Evolutionary conservation across 2,329 filamentous ascomycete genomes (phyloP).

Genomic region (Pyrenophora tritici-repentis): DNA sequence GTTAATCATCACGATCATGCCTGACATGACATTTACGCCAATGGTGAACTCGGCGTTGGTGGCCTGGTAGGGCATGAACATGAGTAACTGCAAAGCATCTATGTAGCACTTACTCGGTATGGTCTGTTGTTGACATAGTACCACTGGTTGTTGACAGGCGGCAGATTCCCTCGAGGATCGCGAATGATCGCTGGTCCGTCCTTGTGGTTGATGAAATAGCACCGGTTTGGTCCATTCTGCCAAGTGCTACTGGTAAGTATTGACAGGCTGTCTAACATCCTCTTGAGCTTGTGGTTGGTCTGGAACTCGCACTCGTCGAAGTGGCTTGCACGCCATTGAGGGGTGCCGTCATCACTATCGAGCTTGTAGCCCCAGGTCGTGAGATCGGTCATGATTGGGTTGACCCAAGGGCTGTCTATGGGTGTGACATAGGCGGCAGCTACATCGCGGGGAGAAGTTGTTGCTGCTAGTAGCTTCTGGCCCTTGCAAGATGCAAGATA

Average conservation of each 20-base stretch:
- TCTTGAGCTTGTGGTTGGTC: not conserved
- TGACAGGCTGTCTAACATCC: conserved; percentile 10
- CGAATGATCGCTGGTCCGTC: conserved; percentile 14
- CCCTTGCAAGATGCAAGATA: conserved; percentile 13
- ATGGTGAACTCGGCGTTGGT: conserved; percentile 19
- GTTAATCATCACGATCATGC: conserved; percentile 14
- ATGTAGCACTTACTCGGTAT: conserved; percentile 15
- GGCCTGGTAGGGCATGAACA: not conserved
- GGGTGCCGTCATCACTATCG: conserved; percentile 1
- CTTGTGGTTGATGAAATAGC: conserved; percentile 17
- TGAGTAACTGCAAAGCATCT: not conserved
- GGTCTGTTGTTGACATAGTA: conserved; percentile 18
- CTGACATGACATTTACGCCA: conserved; percentile 15
- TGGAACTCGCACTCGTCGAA: conserved; percentile 11
- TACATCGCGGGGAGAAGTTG: not conserved
- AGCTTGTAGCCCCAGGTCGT: conserved; percentile 18
- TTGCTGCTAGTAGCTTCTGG: conserved; percentile 9
- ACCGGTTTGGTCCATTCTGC: conserved; percentile 18
- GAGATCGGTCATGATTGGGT: conserved; percentile 8
- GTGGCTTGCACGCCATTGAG: conserved; percentile 3
- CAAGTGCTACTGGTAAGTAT: conserved; percentile 8
- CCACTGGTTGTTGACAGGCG: conserved; percentile 14
- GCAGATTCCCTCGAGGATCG: conserved; percentile 6
- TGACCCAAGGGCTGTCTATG: conserved; percentile 14
- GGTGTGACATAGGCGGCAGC: conserved; percentile 12